These are phyloP conservation scores for Paramecium sexaurelia DNA, from an alignment of 73 alveolate species.

Conservation along the genomic window DNA sequence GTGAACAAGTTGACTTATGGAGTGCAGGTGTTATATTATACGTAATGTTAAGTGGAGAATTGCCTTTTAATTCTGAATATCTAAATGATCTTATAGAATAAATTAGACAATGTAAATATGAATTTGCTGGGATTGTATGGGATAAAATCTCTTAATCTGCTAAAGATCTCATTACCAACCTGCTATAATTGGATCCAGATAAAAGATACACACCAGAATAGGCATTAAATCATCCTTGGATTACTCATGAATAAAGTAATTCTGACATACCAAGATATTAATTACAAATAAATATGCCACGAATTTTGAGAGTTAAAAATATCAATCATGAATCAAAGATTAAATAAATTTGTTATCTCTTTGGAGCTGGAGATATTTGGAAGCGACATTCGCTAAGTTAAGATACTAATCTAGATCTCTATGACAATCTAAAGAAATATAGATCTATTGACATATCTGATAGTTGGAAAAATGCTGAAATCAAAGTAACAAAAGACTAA, in stretches of 20 bases:
- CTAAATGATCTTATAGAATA: slow-evolving; percentile 14
- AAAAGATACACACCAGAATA: slow-evolving; percentile 21
- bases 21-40: slow-evolving; percentile 65
- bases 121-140: neutral
- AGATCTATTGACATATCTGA: slow-evolving; percentile 22
- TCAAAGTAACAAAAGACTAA: slow-evolving; percentile 22
- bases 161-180: neutral
- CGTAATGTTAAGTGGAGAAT: slow-evolving; percentile 61
- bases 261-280: neutral
- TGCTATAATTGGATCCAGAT: neutral
- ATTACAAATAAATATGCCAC: neutral
- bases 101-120: slow-evolving; percentile 21
- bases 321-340: neutral
- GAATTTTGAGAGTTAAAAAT: neutral
- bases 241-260: slow-evolving; percentile 3
- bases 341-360: neutral
- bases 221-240: slow-evolving; percentile 39
- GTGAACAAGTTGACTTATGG: slow-evolving; percentile 64
- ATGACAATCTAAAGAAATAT: neutral
- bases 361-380: slow-evolving; percentile 57
- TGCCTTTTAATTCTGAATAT: slow-evolving; percentile 62
- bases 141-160: slow-evolving; percentile 27
- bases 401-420: neutral
- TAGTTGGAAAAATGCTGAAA: neutral
- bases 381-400: slow-evolving; percentile 31